phyloP scores from a whole-genome alignment of 331 rosid genomes.

The Pyrus hybrid region DNA sequence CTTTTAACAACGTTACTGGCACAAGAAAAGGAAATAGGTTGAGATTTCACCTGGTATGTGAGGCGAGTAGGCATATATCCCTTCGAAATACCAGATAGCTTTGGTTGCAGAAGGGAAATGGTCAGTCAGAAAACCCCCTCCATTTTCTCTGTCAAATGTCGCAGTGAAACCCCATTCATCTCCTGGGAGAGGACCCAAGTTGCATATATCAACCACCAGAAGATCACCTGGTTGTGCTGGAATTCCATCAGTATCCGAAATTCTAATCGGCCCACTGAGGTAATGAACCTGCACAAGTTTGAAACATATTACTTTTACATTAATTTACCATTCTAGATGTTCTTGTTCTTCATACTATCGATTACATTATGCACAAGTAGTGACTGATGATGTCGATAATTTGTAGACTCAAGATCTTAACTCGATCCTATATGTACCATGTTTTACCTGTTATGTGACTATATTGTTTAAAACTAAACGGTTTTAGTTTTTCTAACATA shows the following conservation, averaged over 20 bases:
- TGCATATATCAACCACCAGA: conserved; percentile 70
- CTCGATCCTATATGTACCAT: neutral
- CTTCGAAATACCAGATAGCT: conserved; percentile 91
- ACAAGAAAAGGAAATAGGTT: neutral
- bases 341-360: neutral
- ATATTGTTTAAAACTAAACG: neutral
- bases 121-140: conserved; percentile 79
- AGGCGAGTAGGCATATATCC: conserved; percentile 86
- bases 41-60: conserved; percentile 74
- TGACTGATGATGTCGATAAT: neutral
- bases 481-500: neutral
- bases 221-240: conserved; percentile 79
- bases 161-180: conserved; percentile 92
- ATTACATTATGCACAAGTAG: neutral
- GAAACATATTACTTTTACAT: neutral
- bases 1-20: neutral
- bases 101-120: conserved; percentile 85
- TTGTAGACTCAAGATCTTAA: neutral
- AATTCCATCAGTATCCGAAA: conserved; percentile 52
- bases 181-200: conserved; percentile 80
- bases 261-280: conserved; percentile 73
- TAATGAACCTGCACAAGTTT: conserved; percentile 46
- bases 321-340: neutral
- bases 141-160: conserved; percentile 82
- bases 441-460: neutral